A percentile compares a stretch with the other conserved stretches of the same genome.
Evolutionary conservation across 768 basidiomycete species (phyloP).

Genomic region (Botryobasidium botryosum): DNA sequence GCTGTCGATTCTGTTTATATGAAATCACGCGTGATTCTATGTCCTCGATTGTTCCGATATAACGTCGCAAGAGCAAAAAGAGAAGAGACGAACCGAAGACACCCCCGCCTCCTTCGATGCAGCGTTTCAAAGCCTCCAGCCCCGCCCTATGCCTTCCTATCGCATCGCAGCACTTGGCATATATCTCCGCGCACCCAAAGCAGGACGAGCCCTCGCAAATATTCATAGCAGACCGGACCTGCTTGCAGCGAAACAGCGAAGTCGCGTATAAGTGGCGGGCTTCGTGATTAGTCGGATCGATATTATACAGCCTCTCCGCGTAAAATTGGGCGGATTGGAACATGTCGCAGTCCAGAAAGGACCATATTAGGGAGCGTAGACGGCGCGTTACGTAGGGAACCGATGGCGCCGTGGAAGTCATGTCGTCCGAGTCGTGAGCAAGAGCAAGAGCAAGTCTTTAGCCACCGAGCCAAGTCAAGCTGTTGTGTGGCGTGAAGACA

Average conservation of each 20-base stretch:
- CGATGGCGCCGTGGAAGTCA: background rate
- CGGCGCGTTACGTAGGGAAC: conserved; percentile 1
- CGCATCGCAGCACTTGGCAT: conserved; percentile 52
- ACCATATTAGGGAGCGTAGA: conserved; percentile 44
- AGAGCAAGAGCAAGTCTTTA: no score
- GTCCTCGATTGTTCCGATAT: conserved; percentile 1
- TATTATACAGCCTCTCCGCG: conserved; percentile 65
- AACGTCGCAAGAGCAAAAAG: background rate
- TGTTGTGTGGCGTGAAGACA: no score
- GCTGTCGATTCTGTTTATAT: conserved; percentile 33
- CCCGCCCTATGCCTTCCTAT: conserved; percentile 67
- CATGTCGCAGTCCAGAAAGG: conserved; percentile 67
- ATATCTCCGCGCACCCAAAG: conserved; percentile 61
- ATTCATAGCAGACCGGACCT: conserved; percentile 57
- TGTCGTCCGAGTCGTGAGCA: no score
- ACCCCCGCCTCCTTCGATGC: conserved; percentile 24
- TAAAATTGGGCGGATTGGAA: conserved; percentile 72
- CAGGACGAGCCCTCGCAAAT: conserved; percentile 54
- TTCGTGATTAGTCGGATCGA: conserved; percentile 58
- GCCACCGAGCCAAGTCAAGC: no score
- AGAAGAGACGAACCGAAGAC: background rate
- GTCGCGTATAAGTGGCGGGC: conserved; percentile 75
- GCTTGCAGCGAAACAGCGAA: conserved; percentile 48
- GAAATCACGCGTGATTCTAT: conserved; percentile 31
- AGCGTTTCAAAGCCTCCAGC: conserved; percentile 14